phyloP scores from a whole-genome alignment of 2,329 filamentous ascomycete genomes.

The Sclerotinia glacialis region DNA sequence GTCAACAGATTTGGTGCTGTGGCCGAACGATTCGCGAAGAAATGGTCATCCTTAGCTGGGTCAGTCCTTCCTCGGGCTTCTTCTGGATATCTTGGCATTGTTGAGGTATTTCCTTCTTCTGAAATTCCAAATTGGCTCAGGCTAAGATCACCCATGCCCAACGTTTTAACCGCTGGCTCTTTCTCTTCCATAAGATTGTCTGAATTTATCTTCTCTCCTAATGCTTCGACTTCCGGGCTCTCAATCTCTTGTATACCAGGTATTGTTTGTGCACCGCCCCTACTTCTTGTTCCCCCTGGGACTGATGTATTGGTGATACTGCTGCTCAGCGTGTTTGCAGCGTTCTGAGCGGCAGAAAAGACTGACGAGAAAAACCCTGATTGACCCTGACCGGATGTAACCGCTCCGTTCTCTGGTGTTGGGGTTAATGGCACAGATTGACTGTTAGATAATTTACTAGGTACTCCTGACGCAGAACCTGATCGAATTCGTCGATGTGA shows the following conservation, averaged over 20 bases:
- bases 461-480: constrained; percentile 49
- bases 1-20: constrained; percentile 17
- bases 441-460: constrained; percentile 84
- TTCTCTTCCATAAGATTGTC: constrained; percentile 49
- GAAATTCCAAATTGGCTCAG: constrained; percentile 82
- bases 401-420: constrained; percentile 63
- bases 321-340: constrained; percentile 71
- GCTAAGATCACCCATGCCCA: constrained; percentile 85
- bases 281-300: constrained; percentile 50
- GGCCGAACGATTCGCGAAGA: constrained; percentile 17
- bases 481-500: constrained; percentile 65
- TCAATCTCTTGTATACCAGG: constrained; percentile 36
- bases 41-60: constrained; percentile 31
- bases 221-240: constrained; percentile 38
- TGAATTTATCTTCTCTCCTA: constrained; percentile 37
- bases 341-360: constrained; percentile 89
- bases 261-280: constrained; percentile 36
- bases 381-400: constrained; percentile 45
- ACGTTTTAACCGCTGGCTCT: constrained; percentile 78
- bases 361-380: constrained; percentile 90
- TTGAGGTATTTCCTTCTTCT: constrained; percentile 57
- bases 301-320: constrained; percentile 67
- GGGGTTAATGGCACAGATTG: constrained; percentile 72
- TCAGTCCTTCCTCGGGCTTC: constrained; percentile 33
- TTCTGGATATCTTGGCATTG: constrained; percentile 55